A percentile compares a stretch with the other conserved stretches of the same genome.
phyloP scores from a whole-genome alignment of 139 green algal species.

The Chlorella sp. region DNA sequence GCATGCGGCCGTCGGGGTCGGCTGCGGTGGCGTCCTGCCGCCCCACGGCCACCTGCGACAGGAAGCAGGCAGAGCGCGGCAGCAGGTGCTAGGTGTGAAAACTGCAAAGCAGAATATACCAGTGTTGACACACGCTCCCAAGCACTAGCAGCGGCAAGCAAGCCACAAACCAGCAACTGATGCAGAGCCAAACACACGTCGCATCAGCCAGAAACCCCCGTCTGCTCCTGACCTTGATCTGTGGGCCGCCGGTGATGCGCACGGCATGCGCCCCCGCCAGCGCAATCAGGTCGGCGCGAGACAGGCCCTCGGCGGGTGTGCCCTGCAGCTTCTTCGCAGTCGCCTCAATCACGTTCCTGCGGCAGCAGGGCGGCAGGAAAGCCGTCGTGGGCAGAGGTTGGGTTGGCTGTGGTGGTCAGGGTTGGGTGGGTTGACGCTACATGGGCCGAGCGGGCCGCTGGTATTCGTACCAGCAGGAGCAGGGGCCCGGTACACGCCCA shows the following conservation, averaged over 20 bases:
- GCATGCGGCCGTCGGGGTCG: conserved; percentile 78
- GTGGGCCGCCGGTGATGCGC: conserved; percentile 68
- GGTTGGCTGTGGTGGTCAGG: too few species aligned
- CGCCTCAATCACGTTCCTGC: conserved; percentile 52
- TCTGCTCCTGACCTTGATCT: conserved; percentile 40
- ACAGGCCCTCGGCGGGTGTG: conserved; percentile 68
- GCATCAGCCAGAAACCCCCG: neutral
- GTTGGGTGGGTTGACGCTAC: too few species aligned
- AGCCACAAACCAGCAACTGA: neutral
- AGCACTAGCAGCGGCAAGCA: neutral
- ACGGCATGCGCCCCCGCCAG: conserved; percentile 78
- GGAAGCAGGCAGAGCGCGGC: neutral
- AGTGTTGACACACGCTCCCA: too few species aligned
- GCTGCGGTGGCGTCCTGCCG: conserved; percentile 54
- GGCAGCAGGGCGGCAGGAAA: neutral
- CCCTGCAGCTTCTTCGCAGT: conserved; percentile 56
- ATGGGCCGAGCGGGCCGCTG: too few species aligned
- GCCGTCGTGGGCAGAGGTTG: too few species aligned
- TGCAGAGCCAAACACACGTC: too few species aligned
- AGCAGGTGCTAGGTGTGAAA: too few species aligned
- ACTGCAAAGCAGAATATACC: too few species aligned
- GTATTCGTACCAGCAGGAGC: too few species aligned
- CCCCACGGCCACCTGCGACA: conserved; percentile 42
- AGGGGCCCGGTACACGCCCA: too few species aligned
- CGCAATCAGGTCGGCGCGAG: conserved; percentile 78